These are phyloP conservation scores for Datura wrightii DNA, from an alignment of 257 asterid species.

Conservation along the genomic window DNA sequence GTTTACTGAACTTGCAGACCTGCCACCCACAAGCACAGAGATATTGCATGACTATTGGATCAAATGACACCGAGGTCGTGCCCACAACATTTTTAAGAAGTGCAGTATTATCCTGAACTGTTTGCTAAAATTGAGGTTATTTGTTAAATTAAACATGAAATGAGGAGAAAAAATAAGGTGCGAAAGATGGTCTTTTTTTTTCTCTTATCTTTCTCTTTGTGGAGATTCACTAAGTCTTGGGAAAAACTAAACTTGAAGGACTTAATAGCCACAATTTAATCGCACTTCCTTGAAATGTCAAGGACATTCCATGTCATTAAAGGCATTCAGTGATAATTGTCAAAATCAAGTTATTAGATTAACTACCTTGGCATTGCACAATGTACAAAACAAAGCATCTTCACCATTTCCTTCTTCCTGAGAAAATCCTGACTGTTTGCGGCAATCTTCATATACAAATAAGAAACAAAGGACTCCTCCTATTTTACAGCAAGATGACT, in stretches of 20 bases:
- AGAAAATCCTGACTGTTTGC: slow-evolving; percentile 59
- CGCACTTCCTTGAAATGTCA: not conserved
- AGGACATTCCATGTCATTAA: not conserved
- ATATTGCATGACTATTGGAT: not conserved
- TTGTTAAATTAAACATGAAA: no score
- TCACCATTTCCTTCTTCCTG: slow-evolving; percentile 72
- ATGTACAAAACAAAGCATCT: slow-evolving; percentile 94
- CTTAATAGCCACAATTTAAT: no score
- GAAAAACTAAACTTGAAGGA: no score
- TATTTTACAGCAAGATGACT: slow-evolving; percentile 51
- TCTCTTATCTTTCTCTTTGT: no score
- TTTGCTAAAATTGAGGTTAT: no score
- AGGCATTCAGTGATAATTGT: not conserved
- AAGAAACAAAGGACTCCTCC: slow-evolving; percentile 73
- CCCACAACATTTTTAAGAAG: no score
- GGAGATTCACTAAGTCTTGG: no score
- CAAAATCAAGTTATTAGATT: not conserved
- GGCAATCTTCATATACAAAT: slow-evolving; percentile 86
- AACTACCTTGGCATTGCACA: slow-evolving; percentile 90
- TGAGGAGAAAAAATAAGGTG: no score
- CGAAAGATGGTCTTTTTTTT: no score
- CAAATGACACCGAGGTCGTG: no score
- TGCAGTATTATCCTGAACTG: not conserved
- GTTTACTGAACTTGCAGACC: slow-evolving; percentile 95
- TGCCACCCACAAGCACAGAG: slow-evolving; percentile 33